Evolutionary conservation across 257 asterid species (phyloP), one percentile per base, ranked within the genome.

Genomic region (Solanum chmielewskii): DNA sequence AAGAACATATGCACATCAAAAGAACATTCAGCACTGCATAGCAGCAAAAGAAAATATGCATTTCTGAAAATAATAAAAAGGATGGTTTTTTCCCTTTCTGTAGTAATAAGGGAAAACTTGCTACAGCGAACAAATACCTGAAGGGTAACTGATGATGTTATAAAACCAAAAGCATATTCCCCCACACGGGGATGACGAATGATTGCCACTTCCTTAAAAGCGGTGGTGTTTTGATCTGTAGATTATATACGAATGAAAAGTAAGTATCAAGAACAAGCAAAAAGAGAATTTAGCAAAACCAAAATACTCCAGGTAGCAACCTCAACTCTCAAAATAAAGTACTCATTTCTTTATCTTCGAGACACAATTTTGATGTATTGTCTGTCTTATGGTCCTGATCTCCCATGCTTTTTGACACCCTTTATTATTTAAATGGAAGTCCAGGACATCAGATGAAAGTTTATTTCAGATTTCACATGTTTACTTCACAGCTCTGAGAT

Each of bases 91-190:
- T 8, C 64, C 41, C 83, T 12, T 18, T 73, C n/a, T 42, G 25
- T 37, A 76, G 8, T 12, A 75, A 12, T 4, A 80, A 33, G 3
- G 85, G 71, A 81, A 56, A 59, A 41, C 11, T 35, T 12, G 49
- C 21, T 87, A 27, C 27, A 82, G 87, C 33, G 83, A 69, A 89
- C 41, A 86, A 78, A 42, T 91, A 95, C 98, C 98, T 94, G 99
- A 88, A 96, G 98, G 86, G 94, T 70, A 85, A 95, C 96, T n/a
- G 97, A 89, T 39, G 98, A 95, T 88, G 98, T 95, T 94, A 95
- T 95, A 86, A 95, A 95, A 62, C 98, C 98, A 93, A 95, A 94
- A 87, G 98, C 98, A 90, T 95, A 95, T 92, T 95, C 98, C 89
- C 99, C 98, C 83, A 94, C 96, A 69, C 99, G 99, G 15, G 99